Base-by-base conservation (phyloP, 257 asterid species). In the Leptodermis oblonga region DNA sequence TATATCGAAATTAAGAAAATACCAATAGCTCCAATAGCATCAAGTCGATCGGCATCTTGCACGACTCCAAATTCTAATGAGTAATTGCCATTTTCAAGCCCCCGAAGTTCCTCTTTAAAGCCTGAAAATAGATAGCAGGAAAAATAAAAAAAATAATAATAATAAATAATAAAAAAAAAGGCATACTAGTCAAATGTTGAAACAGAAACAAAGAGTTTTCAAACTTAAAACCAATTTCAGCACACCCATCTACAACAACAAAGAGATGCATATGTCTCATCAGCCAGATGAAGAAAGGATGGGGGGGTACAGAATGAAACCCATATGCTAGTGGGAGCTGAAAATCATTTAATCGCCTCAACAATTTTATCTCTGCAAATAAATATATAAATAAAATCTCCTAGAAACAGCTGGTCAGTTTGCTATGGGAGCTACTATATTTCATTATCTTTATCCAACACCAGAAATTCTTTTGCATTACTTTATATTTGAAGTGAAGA, bases 1-100 rank as follows among this genome's bases (percentile, higher is more conserved):
- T 45, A 17, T 3, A 30, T 37, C 28, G 26, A 9, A 39, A n/a
- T 8, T 13, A 37, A 30, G 20, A 4, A 74, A 18, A 65, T 82
- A 93, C 99, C 97, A 41, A 93, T 86, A 41, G 99, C 97, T 69
- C 99, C 99, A 77, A 93, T 90, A 51, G 97, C 99, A 86, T 93
- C 99, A 77, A 90, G 99, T 46, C 96, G 90, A 71, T 93, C 99
- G 56, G 97, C 99, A 81, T 90, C 99, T 83, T 93, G 99, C 58
- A 93, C 96, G 68, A 93, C 96, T 70, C 90, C 94, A 63, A 85
- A 88, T 83, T 93, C 97, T 68, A 85, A 81, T 31, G 71, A 77
- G 26, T 76, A 78, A 77, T 62, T 76, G 72, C 60, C 65, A 56
- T 39, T 80, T 17, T 67, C 67, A 62, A 58, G 79, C 69, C 89